A percentile compares a stretch with the other conserved stretches of the same genome.
These are phyloP conservation scores for Elsinoe australis DNA, from an alignment of 2,329 filamentous ascomycete genomes.

Conservation along the genomic window DNA sequence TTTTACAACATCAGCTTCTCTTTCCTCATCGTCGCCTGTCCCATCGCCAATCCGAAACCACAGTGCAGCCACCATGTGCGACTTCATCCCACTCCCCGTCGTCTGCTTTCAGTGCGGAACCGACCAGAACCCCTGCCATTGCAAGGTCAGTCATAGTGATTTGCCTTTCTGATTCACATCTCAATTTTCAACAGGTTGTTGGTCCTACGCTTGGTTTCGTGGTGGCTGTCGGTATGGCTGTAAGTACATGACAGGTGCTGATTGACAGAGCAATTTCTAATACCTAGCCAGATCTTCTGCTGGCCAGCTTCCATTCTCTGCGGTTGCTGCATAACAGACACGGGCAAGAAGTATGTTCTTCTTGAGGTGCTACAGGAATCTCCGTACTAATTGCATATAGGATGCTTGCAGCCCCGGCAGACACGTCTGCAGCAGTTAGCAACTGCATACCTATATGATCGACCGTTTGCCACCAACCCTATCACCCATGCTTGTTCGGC, in stretches of 20 bases:
- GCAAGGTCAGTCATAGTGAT: slow-evolving; percentile 25
- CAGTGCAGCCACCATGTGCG: slow-evolving; percentile 16
- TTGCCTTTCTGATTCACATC: too few relatives aligned
- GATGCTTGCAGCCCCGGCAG: slow-evolving; percentile 30
- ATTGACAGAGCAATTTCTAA: too few relatives aligned
- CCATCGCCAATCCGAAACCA: background rate
- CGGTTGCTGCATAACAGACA: slow-evolving; percentile 32
- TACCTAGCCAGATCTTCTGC: slow-evolving; percentile 30
- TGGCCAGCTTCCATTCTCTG: slow-evolving; percentile 34
- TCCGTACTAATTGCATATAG: slow-evolving; percentile 24
- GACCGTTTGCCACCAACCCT: background rate
- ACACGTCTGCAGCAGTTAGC: slow-evolving; percentile 26
- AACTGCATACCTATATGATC: slow-evolving; percentile 28
- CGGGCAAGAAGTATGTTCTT: slow-evolving; percentile 31
- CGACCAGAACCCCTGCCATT: slow-evolving; percentile 34
- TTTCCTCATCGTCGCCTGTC: background rate
- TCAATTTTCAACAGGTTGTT: slow-evolving; percentile 22
- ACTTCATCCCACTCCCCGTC: slow-evolving; percentile 28
- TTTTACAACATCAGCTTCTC: background rate
- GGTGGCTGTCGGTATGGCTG: slow-evolving; percentile 29
- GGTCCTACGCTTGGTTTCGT: slow-evolving; percentile 34
- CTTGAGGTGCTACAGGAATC: background rate
- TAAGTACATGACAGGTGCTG: slow-evolving; percentile 11
- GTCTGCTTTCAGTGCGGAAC: slow-evolving; percentile 32
- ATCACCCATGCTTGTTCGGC: background rate